Percentiles rank a stretch among this genome's conserved stretches.
These are phyloP conservation scores for Brassica incana DNA, from an alignment of 345 rosid genomes.

Conservation along the genomic window DNA sequence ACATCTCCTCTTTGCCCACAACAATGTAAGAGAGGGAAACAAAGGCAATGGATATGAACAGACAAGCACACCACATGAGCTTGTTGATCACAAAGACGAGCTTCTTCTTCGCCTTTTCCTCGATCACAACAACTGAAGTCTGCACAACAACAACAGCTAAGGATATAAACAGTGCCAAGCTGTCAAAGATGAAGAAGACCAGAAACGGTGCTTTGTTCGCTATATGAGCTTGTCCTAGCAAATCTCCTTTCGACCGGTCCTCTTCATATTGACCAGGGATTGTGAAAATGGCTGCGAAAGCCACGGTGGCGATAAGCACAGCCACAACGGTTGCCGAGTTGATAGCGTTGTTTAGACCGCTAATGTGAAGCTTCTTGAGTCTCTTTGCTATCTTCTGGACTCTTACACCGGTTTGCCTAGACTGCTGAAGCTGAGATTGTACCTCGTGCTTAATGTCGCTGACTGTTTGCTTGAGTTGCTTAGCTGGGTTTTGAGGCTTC, in stretches of 20 bases:
- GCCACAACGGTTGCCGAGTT: conserved; percentile 93
- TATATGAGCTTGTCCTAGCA: conserved; percentile 80
- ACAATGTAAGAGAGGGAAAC: conserved; percentile 89
- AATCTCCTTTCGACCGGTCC: conserved; percentile 39
- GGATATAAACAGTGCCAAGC: conserved; percentile 94
- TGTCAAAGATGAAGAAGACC: conserved; percentile 82
- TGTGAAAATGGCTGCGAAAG: conserved; percentile 98
- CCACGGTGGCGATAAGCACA: conserved; percentile 94
- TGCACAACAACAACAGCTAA: conserved; percentile 99
- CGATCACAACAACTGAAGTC: conserved; percentile 98
- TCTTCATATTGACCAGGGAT: conserved; percentile 91
- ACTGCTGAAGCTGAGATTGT: conserved; percentile 91
- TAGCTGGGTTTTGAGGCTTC: conserved; percentile 75
- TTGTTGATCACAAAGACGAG: conserved; percentile 97
- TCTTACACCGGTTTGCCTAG: conserved; percentile 84
- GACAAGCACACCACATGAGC: conserved; percentile 98
- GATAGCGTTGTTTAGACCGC: conserved; percentile 97
- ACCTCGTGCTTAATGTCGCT: conserved; percentile 99
- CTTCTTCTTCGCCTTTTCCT: conserved; percentile 92
- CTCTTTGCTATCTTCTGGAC: conserved; percentile 91
- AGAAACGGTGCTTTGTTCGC: conserved; percentile 78
- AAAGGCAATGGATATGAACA: conserved; percentile 89
- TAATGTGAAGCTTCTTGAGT: conserved; percentile 92
- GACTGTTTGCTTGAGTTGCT: conserved; percentile 97
- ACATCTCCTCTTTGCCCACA: conserved; percentile 69